Conservation (phyloP, 2,329 filamentous ascomycete species). For the Alternaria gansuensis region DNA sequence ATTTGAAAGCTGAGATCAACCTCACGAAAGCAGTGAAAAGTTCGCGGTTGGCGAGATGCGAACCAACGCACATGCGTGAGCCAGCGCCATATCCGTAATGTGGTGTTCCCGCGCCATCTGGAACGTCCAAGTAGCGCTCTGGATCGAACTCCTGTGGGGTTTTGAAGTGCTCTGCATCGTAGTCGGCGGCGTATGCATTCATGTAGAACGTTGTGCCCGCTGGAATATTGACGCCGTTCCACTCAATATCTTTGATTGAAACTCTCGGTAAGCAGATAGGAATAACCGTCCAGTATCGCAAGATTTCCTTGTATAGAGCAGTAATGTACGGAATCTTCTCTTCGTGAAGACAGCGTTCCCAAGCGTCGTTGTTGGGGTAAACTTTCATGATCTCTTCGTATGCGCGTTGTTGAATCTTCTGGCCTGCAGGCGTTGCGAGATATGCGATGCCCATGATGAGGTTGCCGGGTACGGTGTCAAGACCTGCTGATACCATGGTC, state of each 20-base stretch:
- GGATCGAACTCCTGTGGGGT: constrained; percentile 70
- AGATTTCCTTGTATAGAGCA: constrained; percentile 78
- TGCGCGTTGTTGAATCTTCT: constrained; percentile 74
- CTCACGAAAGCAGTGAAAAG: constrained; percentile 59
- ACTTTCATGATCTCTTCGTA: constrained; percentile 74
- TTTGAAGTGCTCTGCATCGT: constrained; percentile 74
- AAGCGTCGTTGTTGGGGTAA: constrained; percentile 79
- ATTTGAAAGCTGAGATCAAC: constrained; percentile 59
- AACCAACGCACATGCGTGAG: constrained; percentile 58
- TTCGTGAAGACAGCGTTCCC: constrained; percentile 75
- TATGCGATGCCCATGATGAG: constrained; percentile 82
- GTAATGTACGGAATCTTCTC: constrained; percentile 81
- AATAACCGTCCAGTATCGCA: constrained; percentile 82
- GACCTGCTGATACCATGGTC: constrained; percentile 81
- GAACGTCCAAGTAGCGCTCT: constrained; percentile 69
- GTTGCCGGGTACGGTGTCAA: constrained; percentile 83
- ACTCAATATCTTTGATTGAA: constrained; percentile 76
- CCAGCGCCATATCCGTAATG: constrained; percentile 62
- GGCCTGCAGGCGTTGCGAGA: constrained; percentile 72
- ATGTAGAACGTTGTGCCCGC: constrained; percentile 81
- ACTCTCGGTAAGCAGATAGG: constrained; percentile 79
- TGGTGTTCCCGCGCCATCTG: constrained; percentile 58
- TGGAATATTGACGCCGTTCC: constrained; percentile 72
- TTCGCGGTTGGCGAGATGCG: constrained; percentile 56
- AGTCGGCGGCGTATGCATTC: constrained; percentile 79